Base-by-base conservation (phyloP, 257 asterid genomes). In the Capsicum pubescens region DNA sequence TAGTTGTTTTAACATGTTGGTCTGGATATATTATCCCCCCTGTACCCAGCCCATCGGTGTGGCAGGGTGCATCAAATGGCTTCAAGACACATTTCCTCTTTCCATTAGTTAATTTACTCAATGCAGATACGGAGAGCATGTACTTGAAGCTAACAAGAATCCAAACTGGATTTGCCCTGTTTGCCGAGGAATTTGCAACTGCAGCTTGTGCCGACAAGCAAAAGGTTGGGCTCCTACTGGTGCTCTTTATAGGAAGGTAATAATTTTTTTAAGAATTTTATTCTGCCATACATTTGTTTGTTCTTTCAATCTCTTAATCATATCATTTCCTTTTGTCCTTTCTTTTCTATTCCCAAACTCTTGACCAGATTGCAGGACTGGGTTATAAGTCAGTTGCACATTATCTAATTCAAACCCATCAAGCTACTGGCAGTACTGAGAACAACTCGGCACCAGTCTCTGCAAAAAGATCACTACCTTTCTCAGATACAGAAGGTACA, bases 161-260 rank as follows among this genome's bases (percentile, higher is more conserved):
- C 97, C 94, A 8, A 57, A 93, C 82, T 97, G 99, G 99, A 88
- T 89, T 86, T 97, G 98, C 89, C 98, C 98, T 0, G 93, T 86
- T 81, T 97, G 98, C 86, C 99, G 99, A 42, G 98, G 94, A 83
- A 93, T 97, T 82, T 97, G 99, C 90, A 97, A 97, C 93, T 97
- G 99, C 89, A 97, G 99, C 88, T 90, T 95, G 84, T 95, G 99
- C 91, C 86, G 99, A 89, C 95, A 93, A 85, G 95, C 97, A 36
- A 97, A 97, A 90, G 98, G 99, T 84, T 97, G 98, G 98, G 88
- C 95, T 88, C 91, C 99, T 13, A 97, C 99, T 14, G 99, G 98
- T 61, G 0, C 85, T 26, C 91, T 97, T 82, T 97, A 95, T 91
- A 90, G 89, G 87, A 97, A 93, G 97, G 99, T 95, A 83, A 54